Percentiles rank a stretch among this genome's conserved stretches.
phyloP scores from a whole-genome alignment of 2,329 filamentous ascomycete species.

The Shiraia sp. region DNA sequence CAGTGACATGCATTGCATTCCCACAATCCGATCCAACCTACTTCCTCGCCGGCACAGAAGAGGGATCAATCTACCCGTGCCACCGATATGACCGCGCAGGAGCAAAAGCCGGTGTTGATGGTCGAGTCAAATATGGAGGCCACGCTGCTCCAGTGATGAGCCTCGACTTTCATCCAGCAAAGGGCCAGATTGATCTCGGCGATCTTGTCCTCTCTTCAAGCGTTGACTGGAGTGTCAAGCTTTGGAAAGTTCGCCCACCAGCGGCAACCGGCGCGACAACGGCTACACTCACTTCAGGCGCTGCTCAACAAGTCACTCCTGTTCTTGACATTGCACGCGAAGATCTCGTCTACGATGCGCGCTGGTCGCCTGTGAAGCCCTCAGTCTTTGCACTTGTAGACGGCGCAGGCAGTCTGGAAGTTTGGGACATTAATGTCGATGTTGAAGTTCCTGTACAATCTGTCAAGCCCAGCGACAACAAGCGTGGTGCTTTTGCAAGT shows the following conservation, averaged over 20 bases:
- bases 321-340: conserved; percentile 90
- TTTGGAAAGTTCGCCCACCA: conserved; percentile 90
- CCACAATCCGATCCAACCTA: conserved; percentile 95
- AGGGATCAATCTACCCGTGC: conserved; percentile 94
- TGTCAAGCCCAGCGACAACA: conserved; percentile 67
- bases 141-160: conserved; percentile 96
- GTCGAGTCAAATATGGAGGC: conserved; percentile 82
- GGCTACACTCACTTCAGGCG: conserved; percentile 38
- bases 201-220: conserved; percentile 91
- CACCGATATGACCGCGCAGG: conserved; percentile 97
- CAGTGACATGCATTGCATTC: conserved; percentile 92
- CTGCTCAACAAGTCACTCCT: conserved; percentile 64
- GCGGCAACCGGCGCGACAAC: conserved; percentile 63
- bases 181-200: conserved; percentile 89
- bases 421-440: conserved; percentile 93
- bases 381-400: conserved; percentile 95
- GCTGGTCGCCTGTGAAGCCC: conserved; percentile 92
- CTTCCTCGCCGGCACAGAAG: conserved; percentile 95
- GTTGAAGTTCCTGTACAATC: conserved; percentile 88
- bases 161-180: conserved; percentile 90
- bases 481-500: conserved; percentile 36
- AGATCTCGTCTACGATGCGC: conserved; percentile 94
- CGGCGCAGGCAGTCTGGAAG: conserved; percentile 85
- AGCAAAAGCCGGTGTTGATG: conserved; percentile 93
- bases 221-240: conserved; percentile 94